Percentiles rank a stretch among this genome's conserved stretches.
phyloP scores from a whole-genome alignment of 352 stramenopile genomes.

The Aphanomyces cochlioides region DNA sequence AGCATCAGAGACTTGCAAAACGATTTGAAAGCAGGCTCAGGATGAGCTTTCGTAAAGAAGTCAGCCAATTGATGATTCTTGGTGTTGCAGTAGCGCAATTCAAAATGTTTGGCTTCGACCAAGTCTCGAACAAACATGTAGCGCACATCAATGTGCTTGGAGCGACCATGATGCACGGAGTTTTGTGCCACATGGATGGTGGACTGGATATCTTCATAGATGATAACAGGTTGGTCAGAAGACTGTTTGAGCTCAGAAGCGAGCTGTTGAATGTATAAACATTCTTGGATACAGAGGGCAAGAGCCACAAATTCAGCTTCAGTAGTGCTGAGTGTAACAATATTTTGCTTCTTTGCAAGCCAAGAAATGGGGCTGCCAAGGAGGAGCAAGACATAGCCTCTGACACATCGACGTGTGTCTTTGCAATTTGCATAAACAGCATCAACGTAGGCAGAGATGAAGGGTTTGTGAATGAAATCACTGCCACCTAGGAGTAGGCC shows the following conservation, averaged over 20 bases:
- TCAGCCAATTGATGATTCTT: neutral
- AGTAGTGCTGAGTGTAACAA: too few relatives aligned
- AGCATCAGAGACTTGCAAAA: neutral
- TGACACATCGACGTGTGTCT: too few relatives aligned
- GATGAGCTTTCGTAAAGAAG: neutral
- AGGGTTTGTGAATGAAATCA: neutral
- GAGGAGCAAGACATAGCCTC: too few relatives aligned
- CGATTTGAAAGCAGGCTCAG: too few relatives aligned
- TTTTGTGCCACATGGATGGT: neutral
- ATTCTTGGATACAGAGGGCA: conserved; percentile 4
- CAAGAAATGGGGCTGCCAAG: too few relatives aligned
- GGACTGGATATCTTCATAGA: neutral
- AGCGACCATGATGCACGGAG: neutral
- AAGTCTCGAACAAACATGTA: conserved; percentile 6
- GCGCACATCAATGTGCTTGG: neutral
- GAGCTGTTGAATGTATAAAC: neutral
- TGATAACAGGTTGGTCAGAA: neutral
- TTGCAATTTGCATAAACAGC: too few relatives aligned
- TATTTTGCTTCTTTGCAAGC: too few relatives aligned
- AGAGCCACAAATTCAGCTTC: neutral
- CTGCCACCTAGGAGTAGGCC: neutral
- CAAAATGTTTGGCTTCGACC: neutral
- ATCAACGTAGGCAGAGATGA: too few relatives aligned
- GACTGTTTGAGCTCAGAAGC: conserved; percentile 1
- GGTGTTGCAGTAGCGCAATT: neutral